phyloP scores from a whole-genome alignment of 306 rosid species.

The Sesbania bispinosa region DNA sequence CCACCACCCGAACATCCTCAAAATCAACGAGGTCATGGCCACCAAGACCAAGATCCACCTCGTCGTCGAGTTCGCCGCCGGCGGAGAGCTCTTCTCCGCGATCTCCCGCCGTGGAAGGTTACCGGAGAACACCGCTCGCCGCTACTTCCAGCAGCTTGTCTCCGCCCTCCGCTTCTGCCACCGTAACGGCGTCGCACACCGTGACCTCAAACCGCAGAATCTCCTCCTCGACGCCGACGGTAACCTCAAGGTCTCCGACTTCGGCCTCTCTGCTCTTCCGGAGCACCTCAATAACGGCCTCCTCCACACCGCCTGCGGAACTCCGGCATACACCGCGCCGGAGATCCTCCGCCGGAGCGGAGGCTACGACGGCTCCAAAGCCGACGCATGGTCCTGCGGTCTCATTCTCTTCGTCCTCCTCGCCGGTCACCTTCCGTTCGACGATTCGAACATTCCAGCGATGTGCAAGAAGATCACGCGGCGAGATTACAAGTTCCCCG shows the following conservation, averaged over 20 bases:
- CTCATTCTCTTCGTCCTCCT: constrained; percentile 63
- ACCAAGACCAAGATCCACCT: constrained; percentile 79
- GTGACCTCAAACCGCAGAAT: constrained; percentile 85
- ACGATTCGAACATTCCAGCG: constrained; percentile 49
- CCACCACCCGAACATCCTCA: constrained; percentile 67
- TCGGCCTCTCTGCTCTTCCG: constrained; percentile 83
- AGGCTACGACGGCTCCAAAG: constrained; percentile 73
- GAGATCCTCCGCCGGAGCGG: constrained; percentile 55
- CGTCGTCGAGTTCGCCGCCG: constrained; percentile 70
- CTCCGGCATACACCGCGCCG: constrained; percentile 87
- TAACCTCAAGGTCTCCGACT: constrained; percentile 69
- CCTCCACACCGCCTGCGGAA: constrained; percentile 84
- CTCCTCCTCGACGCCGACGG: constrained; percentile 68
- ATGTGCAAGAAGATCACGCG: constrained; percentile 54
- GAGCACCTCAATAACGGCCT: constrained; percentile 63
- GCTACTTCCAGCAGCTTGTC: constrained; percentile 68
- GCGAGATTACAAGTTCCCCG: constrained; percentile 54
- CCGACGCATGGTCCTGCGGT: constrained; percentile 93
- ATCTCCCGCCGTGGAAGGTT: constrained; percentile 41
- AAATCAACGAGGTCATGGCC: constrained; percentile 77
- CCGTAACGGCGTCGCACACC: constrained; percentile 74
- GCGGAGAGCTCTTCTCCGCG: constrained; percentile 62
- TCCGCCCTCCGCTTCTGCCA: constrained; percentile 75
- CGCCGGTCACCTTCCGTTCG: constrained; percentile 64
- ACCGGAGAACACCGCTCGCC: constrained; percentile 49